Conservation (phyloP, 257 asterid genomes). For the Capsicum baccatum region DNA sequence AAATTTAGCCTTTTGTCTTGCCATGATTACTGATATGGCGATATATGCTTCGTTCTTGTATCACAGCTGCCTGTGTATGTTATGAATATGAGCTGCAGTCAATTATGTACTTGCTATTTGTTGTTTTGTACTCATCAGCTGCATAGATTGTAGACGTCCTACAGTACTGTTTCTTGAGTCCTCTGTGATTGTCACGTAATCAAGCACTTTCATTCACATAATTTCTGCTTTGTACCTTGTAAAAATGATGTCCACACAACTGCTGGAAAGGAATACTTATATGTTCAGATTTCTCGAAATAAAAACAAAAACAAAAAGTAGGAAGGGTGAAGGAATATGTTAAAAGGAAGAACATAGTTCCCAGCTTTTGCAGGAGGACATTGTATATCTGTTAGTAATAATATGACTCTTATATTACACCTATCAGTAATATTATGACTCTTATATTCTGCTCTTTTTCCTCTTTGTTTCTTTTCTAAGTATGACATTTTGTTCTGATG, state of each 20-base stretch:
- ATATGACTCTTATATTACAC: neutral
- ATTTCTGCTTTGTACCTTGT: neutral
- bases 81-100: constrained; percentile 15
- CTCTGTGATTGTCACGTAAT: neutral
- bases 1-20: constrained; percentile 3
- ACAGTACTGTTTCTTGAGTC: neutral
- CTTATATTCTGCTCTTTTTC: neutral
- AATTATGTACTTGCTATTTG: neutral
- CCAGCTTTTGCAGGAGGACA: neutral
- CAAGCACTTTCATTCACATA: constrained; percentile 13
- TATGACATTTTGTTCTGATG: neutral
- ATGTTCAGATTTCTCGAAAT: constrained; percentile 21
- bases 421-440: neutral
- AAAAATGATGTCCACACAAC: neutral
- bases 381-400: neutral
- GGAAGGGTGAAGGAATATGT: neutral
- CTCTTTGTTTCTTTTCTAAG: neutral
- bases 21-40: neutral
- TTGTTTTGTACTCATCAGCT: constrained; percentile 13
- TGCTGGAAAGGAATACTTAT: constrained; percentile 17
- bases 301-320: neutral
- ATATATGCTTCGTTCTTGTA: neutral
- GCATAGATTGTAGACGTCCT: neutral
- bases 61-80: neutral
- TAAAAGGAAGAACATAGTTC: neutral